Evolutionary conservation across 2,329 filamentous ascomycete species (phyloP).

Genomic region (Lachnellula occidentalis): DNA sequence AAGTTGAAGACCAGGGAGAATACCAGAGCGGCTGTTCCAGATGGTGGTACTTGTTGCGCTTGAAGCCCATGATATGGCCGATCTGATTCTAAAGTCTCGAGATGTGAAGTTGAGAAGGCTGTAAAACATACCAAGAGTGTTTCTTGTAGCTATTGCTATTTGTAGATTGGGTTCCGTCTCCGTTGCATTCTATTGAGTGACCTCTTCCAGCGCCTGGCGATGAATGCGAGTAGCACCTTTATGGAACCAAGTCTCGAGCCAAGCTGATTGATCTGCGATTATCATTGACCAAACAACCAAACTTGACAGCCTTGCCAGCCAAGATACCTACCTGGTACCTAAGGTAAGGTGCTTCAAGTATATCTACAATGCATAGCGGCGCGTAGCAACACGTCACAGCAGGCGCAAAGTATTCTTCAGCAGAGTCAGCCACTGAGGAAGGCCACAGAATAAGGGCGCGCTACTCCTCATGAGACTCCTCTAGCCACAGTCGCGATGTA

Average conservation of each 20-base stretch:
- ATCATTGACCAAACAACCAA: neutral
- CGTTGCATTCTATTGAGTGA: neutral
- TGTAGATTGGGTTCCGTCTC: neutral
- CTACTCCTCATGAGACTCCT: neutral
- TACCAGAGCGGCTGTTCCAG: neutral
- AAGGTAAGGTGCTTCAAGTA: no score
- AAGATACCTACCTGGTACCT: neutral
- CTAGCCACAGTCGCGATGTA: neutral
- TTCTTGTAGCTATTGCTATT: neutral
- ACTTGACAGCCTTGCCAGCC: neutral
- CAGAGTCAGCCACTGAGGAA: neutral
- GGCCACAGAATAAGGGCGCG: neutral
- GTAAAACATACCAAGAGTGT: neutral
- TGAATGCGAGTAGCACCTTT: neutral
- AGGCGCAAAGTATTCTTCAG: conserved; percentile 1
- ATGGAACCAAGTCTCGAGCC: neutral
- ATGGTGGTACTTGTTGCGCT: neutral
- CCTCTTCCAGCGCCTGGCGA: neutral
- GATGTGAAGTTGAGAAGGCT: neutral
- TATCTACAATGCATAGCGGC: neutral
- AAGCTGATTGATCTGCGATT: neutral
- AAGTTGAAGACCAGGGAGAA: neutral
- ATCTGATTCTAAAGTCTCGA: neutral
- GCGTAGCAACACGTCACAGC: conserved; percentile 5
- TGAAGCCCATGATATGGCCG: neutral